A percentile compares a stretch with the other conserved stretches of the same genome.
phyloP scores from a whole-genome alignment of 495 filamentous ascomycete genomes.

The Pyrenula aspistea region DNA sequence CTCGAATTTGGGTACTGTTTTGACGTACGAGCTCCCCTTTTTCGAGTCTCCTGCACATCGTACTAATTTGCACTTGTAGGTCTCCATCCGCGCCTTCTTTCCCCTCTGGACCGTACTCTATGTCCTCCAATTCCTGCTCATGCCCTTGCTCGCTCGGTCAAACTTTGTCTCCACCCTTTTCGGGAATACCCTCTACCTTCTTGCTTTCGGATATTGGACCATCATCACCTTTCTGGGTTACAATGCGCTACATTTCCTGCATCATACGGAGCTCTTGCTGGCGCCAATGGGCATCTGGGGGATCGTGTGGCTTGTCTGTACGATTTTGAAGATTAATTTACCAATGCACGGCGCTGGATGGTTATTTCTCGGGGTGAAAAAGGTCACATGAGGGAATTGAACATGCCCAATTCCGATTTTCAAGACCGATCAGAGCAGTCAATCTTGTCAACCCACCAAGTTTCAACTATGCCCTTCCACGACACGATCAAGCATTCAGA shows the following conservation, averaged over 20 bases:
- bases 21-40: constrained; percentile 36
- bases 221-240: constrained; percentile 67
- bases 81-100: constrained; percentile 63
- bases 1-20: constrained; percentile 74
- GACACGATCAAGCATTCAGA: too few relatives aligned
- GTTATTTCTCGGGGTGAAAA: constrained; percentile 30
- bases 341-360: constrained; percentile 32
- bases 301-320: constrained; percentile 50
- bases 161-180: constrained; percentile 51
- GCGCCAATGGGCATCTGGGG: constrained; percentile 48
- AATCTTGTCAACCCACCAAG: too few relatives aligned
- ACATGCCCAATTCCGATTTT: too few relatives aligned
- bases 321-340: constrained; percentile 37
- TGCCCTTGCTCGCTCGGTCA: constrained; percentile 41
- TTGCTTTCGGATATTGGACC: constrained; percentile 58
- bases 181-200: constrained; percentile 58
- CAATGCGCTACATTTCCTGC: constrained; percentile 61
- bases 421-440: too few relatives aligned
- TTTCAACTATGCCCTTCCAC: too few relatives aligned
- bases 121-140: constrained; percentile 59
- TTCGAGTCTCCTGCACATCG: neutral
- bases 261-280: constrained; percentile 60
- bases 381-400: too few relatives aligned
- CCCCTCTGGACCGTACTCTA: constrained; percentile 64
- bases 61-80: constrained; percentile 21